Conservation (phyloP, 495 filamentous ascomycete species). For the Lasiosphaeria hispida region DNA sequence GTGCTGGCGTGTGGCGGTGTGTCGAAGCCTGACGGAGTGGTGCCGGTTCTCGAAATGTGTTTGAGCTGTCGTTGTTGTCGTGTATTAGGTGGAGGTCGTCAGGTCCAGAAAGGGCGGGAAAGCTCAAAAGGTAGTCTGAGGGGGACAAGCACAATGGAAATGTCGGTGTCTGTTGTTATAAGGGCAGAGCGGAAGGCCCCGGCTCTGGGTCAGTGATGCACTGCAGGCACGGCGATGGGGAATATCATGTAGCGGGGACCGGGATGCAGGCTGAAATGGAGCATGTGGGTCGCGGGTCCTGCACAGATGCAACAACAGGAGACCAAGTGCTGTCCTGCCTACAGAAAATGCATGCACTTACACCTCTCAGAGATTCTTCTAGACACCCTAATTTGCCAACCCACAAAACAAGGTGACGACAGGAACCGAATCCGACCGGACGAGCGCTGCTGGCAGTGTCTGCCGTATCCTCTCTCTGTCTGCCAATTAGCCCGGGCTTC, state of each 20-base stretch:
- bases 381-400: constrained; percentile 4
- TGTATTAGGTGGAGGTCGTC: too few species aligned
- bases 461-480: too few species aligned
- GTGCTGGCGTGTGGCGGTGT: neutral
- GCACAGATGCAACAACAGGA: constrained; percentile 3
- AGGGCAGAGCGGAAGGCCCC: constrained; percentile 1
- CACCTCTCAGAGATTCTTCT: neutral
- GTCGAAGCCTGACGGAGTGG: neutral
- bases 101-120: neutral
- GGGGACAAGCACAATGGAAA: neutral
- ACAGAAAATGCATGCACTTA: constrained; percentile 23
- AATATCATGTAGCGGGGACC: neutral
- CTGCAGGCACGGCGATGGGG: neutral
- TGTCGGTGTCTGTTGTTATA: constrained; percentile 5
- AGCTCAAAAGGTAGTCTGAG: neutral
- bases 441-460: too few species aligned
- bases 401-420: neutral
- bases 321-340: constrained; percentile 16
- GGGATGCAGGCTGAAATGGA: neutral
- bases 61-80: neutral
- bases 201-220: neutral
- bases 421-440: neutral
- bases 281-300: neutral
- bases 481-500: too few species aligned
- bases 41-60: neutral